phyloP scores from a whole-genome alignment of 352 stramenopile species.

The Elongisporangium senticosum region DNA sequence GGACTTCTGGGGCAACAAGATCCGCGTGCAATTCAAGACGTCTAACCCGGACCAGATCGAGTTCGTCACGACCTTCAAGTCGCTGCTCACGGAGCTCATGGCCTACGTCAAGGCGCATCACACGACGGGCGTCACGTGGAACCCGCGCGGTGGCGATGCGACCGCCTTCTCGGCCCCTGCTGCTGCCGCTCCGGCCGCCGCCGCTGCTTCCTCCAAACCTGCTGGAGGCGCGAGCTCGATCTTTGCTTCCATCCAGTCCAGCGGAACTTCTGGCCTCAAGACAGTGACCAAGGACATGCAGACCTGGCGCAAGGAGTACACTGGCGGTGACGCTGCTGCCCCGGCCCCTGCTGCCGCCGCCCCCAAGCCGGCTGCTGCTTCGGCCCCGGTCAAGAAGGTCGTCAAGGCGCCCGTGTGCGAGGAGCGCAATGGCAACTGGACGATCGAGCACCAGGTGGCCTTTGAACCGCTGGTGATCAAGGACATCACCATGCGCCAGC shows the following conservation, averaged over 20 bases:
- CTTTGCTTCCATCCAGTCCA: slow-evolving; percentile 90
- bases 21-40: slow-evolving; percentile 95
- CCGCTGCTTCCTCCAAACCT: slow-evolving; percentile 22
- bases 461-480: slow-evolving; percentile 77
- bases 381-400: slow-evolving; percentile 30
- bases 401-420: slow-evolving; percentile 64
- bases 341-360: slow-evolving; percentile 15
- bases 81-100: slow-evolving; percentile 87
- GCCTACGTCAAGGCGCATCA: slow-evolving; percentile 95
- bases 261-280: slow-evolving; percentile 89
- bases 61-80: slow-evolving; percentile 94
- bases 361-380: slow-evolving; percentile 13
- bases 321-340: slow-evolving; percentile 34
- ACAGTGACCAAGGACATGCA: slow-evolving; percentile 97
- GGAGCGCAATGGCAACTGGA: slow-evolving; percentile 94
- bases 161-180: slow-evolving; percentile 28
- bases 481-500: slow-evolving; percentile 92
- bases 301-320: slow-evolving; percentile 96
- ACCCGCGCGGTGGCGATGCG: slow-evolving; percentile 75
- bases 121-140: slow-evolving; percentile 93
- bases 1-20: slow-evolving; percentile 98
- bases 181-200: slow-evolving; percentile 20
- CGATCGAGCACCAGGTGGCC: slow-evolving; percentile 92
- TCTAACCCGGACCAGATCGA: slow-evolving; percentile 87
- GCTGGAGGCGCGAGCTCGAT: slow-evolving; percentile 70